Conservation (phyloP, 1,139 yeast genomes). For the Hyphopichia burtonii region DNA sequence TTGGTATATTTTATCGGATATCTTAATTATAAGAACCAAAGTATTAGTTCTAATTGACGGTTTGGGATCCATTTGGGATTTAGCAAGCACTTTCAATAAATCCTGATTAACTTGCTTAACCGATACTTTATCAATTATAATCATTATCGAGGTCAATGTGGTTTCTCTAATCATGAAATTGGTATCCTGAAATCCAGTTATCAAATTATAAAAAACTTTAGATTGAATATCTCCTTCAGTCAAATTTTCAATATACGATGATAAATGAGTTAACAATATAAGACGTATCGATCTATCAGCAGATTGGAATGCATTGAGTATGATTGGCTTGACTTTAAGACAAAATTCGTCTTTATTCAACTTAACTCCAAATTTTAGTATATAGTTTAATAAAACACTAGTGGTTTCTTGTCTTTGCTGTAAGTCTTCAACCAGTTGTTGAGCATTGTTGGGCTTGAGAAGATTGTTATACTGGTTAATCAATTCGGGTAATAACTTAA, state of each 20-base stretch:
- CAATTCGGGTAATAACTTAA: conserved; percentile 68
- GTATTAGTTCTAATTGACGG: conserved; percentile 88
- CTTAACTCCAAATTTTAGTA: conserved; percentile 44
- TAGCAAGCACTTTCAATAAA: conserved; percentile 74
- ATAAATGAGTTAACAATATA: conserved; percentile 62
- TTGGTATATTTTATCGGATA: conserved; percentile 62
- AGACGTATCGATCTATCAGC: conserved; percentile 79
- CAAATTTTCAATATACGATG: conserved; percentile 51
- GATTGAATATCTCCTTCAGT: conserved; percentile 65
- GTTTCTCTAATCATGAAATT: conserved; percentile 79
- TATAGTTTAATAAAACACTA: conserved; percentile 45
- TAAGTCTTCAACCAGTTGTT: conserved; percentile 27
- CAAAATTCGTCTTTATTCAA: conserved; percentile 41
- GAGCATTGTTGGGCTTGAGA: conserved; percentile 18
- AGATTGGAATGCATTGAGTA: conserved; percentile 60
- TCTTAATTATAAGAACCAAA: conserved; percentile 68
- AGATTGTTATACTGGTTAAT: conserved; percentile 33
- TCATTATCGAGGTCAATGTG: conserved; percentile 69
- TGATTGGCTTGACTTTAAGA: conserved; percentile 57
- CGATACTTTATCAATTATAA: conserved; percentile 64
- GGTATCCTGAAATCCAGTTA: conserved; percentile 83
- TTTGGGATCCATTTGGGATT: conserved; percentile 81
- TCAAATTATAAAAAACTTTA: conserved; percentile 63
- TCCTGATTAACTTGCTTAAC: conserved; percentile 88
- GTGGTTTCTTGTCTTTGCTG: conserved; percentile 38